Evolutionary conservation across 2,329 filamentous ascomycete genomes (phyloP), one percentile per base, ranked within the genome.

Genomic region (Ilyonectria mors-panacis): DNA sequence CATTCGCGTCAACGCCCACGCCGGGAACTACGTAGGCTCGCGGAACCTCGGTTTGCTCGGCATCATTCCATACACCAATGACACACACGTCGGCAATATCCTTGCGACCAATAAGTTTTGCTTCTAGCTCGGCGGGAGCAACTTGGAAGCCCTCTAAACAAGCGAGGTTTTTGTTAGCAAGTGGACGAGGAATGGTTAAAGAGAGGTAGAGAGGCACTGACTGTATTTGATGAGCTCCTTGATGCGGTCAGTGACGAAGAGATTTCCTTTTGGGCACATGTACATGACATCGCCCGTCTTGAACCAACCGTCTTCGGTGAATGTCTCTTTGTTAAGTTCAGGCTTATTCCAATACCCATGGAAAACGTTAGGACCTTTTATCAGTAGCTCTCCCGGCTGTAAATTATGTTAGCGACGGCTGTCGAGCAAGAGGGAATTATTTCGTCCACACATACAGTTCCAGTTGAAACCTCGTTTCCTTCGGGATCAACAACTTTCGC

Each of bases 251-350:
- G 95, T 97, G 78, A 97, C 95, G 83, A 91, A 97, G 75, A 97
- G 93, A 77, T 97, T 93, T 33, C 93, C 93, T 56, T 93, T 86
- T 51, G 87, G 83, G 76, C 97, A 93, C 75, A 93, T 89, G 70
- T 93, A 91, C 4, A 94, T 93, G 28, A 97, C 90, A 75, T 98
- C 95, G 2, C 95, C 95, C 0, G 95, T 97, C 80, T 92, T 95
- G 86, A 97, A 97, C 84, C 91, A 98, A 1, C 94, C 94, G 70
- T 97, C 94, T 0, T 83, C 72, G 2, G 92, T 93, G 68, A 96
- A 89, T 0, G 92, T 90, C 51, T 93, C 90, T 2, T 83, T 84
- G 3, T 93, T 94, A 3, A 91, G 89, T 68, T 92, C 88, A 0
- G 89, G 87, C 64, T 93, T 92, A 75, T 94, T 93, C 73, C 92